phyloP scores from a whole-genome alignment of 352 stramenopile species.

The Blastocystis sp. region DNA sequence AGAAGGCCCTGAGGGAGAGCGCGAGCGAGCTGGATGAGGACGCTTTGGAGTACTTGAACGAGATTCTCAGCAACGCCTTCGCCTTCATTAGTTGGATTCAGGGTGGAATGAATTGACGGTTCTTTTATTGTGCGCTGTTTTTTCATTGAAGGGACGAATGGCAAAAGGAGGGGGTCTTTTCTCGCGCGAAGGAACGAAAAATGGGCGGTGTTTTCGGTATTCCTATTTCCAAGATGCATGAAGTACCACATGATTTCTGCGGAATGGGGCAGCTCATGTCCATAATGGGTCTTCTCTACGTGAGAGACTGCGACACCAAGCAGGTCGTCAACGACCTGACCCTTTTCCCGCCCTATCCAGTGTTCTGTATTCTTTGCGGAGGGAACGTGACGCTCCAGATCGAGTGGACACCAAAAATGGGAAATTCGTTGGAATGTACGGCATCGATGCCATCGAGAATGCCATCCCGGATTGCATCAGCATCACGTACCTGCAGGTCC shows the following conservation, averaged over 20 bases:
- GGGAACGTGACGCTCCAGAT: slow-evolving; percentile 3
- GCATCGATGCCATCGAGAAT: slow-evolving; percentile 4
- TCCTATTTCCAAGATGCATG: too few species aligned
- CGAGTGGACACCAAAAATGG: not conserved
- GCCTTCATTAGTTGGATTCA: slow-evolving; percentile 55
- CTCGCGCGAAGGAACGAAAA: too few species aligned
- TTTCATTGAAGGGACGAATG: not conserved
- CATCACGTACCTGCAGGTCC: slow-evolving; percentile 5
- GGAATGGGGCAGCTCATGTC: slow-evolving; percentile 49
- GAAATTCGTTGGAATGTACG: slow-evolving; percentile 30
- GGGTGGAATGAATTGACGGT: slow-evolving; percentile 43
- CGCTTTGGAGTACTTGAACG: slow-evolving; percentile 29
- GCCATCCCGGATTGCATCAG: slow-evolving; percentile 12
- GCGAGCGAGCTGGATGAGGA: slow-evolving; percentile 20
- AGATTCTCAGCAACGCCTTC: slow-evolving; percentile 61
- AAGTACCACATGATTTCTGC: not conserved
- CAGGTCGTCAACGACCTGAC: slow-evolving; percentile 29
- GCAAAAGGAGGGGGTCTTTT: not conserved
- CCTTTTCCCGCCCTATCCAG: slow-evolving; percentile 49
- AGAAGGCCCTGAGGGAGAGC: not conserved
- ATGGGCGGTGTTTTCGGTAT: too few species aligned
- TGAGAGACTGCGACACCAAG: slow-evolving; percentile 13
- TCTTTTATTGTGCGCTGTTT: not conserved
- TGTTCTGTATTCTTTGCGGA: slow-evolving; percentile 16
- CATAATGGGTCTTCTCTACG: slow-evolving; percentile 33